phyloP scores from a whole-genome alignment of 306 rosid genomes.

The Prunus mongolica region DNA sequence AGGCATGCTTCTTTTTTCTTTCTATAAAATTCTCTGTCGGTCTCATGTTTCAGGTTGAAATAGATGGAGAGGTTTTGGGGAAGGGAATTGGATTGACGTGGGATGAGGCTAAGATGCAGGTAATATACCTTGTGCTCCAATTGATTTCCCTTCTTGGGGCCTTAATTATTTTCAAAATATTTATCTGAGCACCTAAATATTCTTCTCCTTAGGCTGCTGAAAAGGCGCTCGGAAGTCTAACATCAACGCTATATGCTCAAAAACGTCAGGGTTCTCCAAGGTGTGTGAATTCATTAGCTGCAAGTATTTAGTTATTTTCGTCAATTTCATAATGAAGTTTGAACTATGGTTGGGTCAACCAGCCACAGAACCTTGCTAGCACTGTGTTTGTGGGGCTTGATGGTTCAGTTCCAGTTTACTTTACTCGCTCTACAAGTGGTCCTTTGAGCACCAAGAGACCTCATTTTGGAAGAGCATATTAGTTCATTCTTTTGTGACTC shows the following conservation, averaged over 20 bases:
- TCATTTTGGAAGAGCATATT: background rate
- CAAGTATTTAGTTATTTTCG: background rate
- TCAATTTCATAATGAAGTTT: background rate
- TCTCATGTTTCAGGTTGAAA: constrained; percentile 58
- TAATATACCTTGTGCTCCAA: constrained; percentile 7
- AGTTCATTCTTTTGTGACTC: background rate
- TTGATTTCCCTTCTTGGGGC: constrained; percentile 6
- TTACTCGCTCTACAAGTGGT: background rate
- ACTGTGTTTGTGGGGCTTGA: background rate
- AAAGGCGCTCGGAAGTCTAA: constrained; percentile 78
- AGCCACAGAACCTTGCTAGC: too few relatives aligned
- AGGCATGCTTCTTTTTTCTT: background rate
- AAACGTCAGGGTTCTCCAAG: constrained; percentile 81
- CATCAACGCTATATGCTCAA: constrained; percentile 50
- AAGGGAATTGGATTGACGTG: constrained; percentile 80
- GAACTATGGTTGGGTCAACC: background rate
- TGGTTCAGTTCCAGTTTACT: background rate
- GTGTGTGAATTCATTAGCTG: constrained; percentile 33
- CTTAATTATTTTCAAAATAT: constrained; percentile 6
- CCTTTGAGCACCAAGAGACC: background rate
- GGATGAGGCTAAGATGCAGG: constrained; percentile 93
- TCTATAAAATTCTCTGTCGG: background rate
- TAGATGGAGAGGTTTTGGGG: constrained; percentile 78
- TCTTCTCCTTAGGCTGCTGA: constrained; percentile 70
- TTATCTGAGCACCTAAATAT: constrained; percentile 20